Conservation (phyloP, 108 stramenopile species). For the Epithemia pelagica region DNA sequence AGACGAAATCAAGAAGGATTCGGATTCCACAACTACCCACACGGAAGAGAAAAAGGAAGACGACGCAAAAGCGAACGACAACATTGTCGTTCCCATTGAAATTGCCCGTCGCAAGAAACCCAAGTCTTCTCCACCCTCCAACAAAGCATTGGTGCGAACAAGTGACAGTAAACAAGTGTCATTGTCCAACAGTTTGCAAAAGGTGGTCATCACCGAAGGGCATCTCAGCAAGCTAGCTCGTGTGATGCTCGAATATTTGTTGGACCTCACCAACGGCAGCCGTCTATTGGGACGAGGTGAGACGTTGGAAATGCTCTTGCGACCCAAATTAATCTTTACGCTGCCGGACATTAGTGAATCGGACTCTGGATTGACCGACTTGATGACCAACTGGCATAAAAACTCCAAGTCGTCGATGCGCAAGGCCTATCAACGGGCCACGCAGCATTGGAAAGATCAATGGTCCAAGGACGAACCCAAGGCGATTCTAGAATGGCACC, state of each 20-base stretch:
- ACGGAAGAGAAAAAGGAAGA: background rate
- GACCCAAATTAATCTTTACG: background rate
- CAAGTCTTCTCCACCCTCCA: background rate
- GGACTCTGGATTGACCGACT: background rate
- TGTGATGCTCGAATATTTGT: background rate
- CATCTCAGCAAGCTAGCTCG: background rate
- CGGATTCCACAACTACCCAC: too few relatives aligned
- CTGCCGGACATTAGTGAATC: background rate
- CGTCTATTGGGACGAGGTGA: background rate
- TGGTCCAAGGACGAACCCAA: slow-evolving; percentile 3
- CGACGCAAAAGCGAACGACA: background rate
- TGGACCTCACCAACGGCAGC: background rate
- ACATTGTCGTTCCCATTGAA: slow-evolving; percentile 1
- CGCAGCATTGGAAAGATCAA: slow-evolving; percentile 5
- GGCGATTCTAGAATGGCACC: background rate
- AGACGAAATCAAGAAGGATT: slow-evolving; percentile 11
- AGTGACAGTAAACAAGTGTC: background rate
- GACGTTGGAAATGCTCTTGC: background rate
- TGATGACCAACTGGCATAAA: background rate
- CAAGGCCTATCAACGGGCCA: background rate
- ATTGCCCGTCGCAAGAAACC: slow-evolving; percentile 27
- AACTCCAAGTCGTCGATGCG: background rate
- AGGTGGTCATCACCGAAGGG: background rate
- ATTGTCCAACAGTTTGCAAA: background rate
- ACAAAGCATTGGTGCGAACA: background rate